Base-by-base conservation (phyloP, 73 alveolate genomes). In the Paraurostyla sp. region DNA sequence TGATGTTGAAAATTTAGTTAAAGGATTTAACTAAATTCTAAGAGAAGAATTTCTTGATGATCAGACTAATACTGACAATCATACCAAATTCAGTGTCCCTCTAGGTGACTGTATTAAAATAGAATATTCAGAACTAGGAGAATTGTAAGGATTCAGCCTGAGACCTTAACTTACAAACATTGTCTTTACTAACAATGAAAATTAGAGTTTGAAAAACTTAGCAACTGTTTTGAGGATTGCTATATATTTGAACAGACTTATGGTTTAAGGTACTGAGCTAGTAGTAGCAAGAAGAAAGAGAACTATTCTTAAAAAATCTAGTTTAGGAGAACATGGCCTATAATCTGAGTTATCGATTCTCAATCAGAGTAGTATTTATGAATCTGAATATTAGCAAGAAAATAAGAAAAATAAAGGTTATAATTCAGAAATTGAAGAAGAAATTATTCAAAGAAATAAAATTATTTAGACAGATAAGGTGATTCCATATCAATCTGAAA, bases 121-220 rank as follows among this genome's bases (percentile, higher is more conserved):
- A 3, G 87, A 73, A 45, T 73, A 73, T 48, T n/a, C 87, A 16
- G 71, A 73, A n/a, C 71, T 43, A 2, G 87, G 87, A 6, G 87
- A 73, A 45, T 32, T 73, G 87, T 43, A 43, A 6, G 87, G 87
- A 6, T 73, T 73, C 50, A 45, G 51, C n/a, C 25, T 73, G 0
- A 45, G 87, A 48, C 71, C 87, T 27, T 43, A 73, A 36, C 1
- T 73, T 13, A 48, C 71, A 25, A 73, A 9, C 16, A 20, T 73
- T 0, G 42, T 45, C 9, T 73, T 23, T 50, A 9, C 6, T 30
- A 36, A 73, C 6, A 22, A 73, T 3, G 29, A 73, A 4, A n/a
- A 40, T 0, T 15, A 9, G 4, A 65, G 23, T 38, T 2, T 40
- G 23, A 22, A 18, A 1, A 65, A 40, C 25, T 22, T 65, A 4